phyloP scores from a whole-genome alignment of 306 rosid species.

The Macrotyloma uniflorum region DNA sequence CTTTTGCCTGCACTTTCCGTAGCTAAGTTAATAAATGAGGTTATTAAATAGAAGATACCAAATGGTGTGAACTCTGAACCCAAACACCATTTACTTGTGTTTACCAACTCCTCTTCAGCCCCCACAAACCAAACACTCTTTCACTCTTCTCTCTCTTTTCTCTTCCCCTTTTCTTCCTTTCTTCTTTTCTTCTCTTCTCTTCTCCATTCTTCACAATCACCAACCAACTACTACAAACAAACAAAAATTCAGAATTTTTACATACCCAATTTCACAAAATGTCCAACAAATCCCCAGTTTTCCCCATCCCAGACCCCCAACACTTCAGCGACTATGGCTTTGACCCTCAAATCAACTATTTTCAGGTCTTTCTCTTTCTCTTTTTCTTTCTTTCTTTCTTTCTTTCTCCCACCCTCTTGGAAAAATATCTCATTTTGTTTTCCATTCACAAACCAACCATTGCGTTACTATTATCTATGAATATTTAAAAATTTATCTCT shows the following conservation, averaged over 20 bases:
- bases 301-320: constrained; percentile 82
- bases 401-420: not conserved
- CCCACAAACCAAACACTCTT: not conserved
- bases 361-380: constrained; percentile 62
- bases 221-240: no score
- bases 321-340: constrained; percentile 98
- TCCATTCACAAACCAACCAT: not conserved
- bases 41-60: not conserved
- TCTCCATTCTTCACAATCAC: not conserved
- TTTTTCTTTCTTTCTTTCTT: no score
- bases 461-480: not conserved
- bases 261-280: constrained; percentile 33
- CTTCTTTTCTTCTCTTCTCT: no score
- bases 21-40: not conserved
- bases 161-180: not conserved
- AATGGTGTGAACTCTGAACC: constrained; percentile 5
- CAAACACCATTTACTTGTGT: constrained; percentile 44
- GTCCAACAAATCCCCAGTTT: constrained; percentile 79
- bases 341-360: constrained; percentile 88
- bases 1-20: not conserved
- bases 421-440: not conserved
- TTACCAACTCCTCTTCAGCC: constrained; percentile 43
- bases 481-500: not conserved
- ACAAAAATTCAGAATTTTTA: not conserved
- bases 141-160: not conserved